A percentile compares a stretch with the other conserved stretches of the same genome.
These are phyloP conservation scores for Austroboletus eburneus DNA, from an alignment of 768 basidiomycete genomes.

Conservation along the genomic window DNA sequence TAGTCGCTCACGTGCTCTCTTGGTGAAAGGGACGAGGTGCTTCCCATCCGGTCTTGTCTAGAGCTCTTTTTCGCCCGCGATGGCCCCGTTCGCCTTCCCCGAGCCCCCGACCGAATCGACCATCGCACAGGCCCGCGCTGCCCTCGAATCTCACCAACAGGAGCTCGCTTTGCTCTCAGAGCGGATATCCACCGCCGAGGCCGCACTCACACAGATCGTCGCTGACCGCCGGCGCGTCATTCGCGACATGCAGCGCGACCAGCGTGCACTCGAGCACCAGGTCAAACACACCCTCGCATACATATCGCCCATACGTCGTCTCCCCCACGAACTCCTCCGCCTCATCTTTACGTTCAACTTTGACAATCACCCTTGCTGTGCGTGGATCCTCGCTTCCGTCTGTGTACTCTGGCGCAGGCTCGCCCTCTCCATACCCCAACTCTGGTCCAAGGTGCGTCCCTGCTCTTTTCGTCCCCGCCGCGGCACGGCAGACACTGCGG, in stretches of 20 bases:
- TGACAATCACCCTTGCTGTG: slow-evolving; percentile 65
- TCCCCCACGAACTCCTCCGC: slow-evolving; percentile 70
- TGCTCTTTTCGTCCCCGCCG: background rate
- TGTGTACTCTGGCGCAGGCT: slow-evolving; percentile 64
- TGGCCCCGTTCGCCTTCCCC: slow-evolving; percentile 33
- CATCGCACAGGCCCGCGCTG: slow-evolving; percentile 47
- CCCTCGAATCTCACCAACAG: slow-evolving; percentile 34
- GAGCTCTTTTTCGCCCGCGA: slow-evolving; percentile 17
- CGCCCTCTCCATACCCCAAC: slow-evolving; percentile 57
- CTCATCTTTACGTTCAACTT: slow-evolving; percentile 70
- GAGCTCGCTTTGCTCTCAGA: slow-evolving; percentile 33
- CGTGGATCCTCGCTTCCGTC: slow-evolving; percentile 72
- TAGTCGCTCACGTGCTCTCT: slow-evolving; percentile 24
- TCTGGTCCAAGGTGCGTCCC: slow-evolving; percentile 73
- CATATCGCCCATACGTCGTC: slow-evolving; percentile 64
- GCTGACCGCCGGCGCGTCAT: slow-evolving; percentile 52
- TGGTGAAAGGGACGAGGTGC: slow-evolving; percentile 1
- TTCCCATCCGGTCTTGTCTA: slow-evolving; percentile 18
- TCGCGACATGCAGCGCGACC: slow-evolving; percentile 49
- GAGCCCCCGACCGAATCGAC: slow-evolving; percentile 60
- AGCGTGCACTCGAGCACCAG: slow-evolving; percentile 43
- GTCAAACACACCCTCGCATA: slow-evolving; percentile 55
- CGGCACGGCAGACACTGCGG: background rate
- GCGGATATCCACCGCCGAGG: slow-evolving; percentile 52
- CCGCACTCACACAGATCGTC: slow-evolving; percentile 55